Base-by-base conservation (phyloP, 495 filamentous ascomycete species). In the Glonium stellatum region DNA sequence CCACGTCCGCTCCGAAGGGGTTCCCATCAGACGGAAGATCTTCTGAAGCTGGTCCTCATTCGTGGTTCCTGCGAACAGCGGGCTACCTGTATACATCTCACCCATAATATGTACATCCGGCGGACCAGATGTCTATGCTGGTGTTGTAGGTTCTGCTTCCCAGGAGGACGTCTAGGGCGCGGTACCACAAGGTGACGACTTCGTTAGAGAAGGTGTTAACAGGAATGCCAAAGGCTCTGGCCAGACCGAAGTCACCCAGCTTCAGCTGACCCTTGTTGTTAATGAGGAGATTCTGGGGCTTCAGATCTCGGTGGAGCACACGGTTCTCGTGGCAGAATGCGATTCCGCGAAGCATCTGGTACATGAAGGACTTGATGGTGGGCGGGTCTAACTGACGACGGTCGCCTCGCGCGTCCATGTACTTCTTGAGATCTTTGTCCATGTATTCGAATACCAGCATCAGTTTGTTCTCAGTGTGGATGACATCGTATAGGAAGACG, bases 291-390 rank as follows among this genome's bases (percentile, higher is more conserved):
- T 99, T 97, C 80, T 97, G 97, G 27, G 95, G 95, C 72, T 99
- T 99, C 76, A 99, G 96, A 77, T 99, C 95, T 63, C 93, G 88
- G 75, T 99, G 95, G 42, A 99, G 78, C 3, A 99, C 84, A 63
- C 87, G 92, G 71, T 93, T 96, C 70, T 91, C 89, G 73, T 99
- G 95, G 75, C 95, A 99, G 75, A 92, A 97, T 86, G 88, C 95
- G 22, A 97, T 85, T 5, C 89, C 95, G 54, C 92, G 82, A 18
- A 82, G 79, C 11, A 97, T 82, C 91, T 97, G 97, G 47, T 89
- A 91, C 90, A 97, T 96, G 93, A 95, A 99, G 23, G 93, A 88
- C 69, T 99, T 99, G 69, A 99, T 87, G 67, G 73, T 99, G 88
- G 22, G 87, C 87, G 36, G 83, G 77, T 50, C 85, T 81, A 99